These are phyloP conservation scores for Suhomyces bolitotheri DNA, from an alignment of 1,139 yeast species.

Conservation along the genomic window DNA sequence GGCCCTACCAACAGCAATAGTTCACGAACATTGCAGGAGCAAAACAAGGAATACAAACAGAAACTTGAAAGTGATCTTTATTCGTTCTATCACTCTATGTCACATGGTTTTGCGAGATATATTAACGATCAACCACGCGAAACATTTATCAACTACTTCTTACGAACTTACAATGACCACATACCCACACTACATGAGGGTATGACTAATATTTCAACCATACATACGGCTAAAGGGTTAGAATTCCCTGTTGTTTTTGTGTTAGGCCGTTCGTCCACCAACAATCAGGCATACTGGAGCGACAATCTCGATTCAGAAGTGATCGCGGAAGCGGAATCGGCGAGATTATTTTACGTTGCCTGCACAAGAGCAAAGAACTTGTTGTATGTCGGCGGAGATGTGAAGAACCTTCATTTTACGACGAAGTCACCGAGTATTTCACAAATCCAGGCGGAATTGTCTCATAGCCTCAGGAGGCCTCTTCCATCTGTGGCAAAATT, in stretches of 20 bases:
- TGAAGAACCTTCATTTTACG: not conserved
- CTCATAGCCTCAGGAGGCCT: not conserved
- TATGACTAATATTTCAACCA: constrained; percentile 55
- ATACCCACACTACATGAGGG: constrained; percentile 28
- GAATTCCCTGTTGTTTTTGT: constrained; percentile 71
- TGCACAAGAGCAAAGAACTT: constrained; percentile 61
- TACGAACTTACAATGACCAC: constrained; percentile 51
- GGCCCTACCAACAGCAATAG: constrained; percentile 2
- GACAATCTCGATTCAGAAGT: constrained; percentile 11
- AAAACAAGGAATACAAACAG: constrained; percentile 12
- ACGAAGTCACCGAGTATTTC: not conserved
- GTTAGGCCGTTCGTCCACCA: constrained; percentile 30
- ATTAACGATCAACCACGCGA: constrained; percentile 16
- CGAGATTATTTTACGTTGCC: constrained; percentile 60
- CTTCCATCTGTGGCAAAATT: not conserved
- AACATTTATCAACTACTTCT: constrained; percentile 36
- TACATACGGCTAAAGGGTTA: constrained; percentile 71
- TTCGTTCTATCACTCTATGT: constrained; percentile 31
- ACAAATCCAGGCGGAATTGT: constrained; percentile 1
- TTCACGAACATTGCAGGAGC: constrained; percentile 3
- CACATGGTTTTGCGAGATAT: constrained; percentile 22
- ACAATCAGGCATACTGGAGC: constrained; percentile 21
- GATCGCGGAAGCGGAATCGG: constrained; percentile 13
- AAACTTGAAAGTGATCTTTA: constrained; percentile 21
- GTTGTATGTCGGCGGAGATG: constrained; percentile 33